These are phyloP conservation scores for Rhododendron ovatum DNA, from an alignment of 148 eudicot genomes.

Conservation along the genomic window DNA sequence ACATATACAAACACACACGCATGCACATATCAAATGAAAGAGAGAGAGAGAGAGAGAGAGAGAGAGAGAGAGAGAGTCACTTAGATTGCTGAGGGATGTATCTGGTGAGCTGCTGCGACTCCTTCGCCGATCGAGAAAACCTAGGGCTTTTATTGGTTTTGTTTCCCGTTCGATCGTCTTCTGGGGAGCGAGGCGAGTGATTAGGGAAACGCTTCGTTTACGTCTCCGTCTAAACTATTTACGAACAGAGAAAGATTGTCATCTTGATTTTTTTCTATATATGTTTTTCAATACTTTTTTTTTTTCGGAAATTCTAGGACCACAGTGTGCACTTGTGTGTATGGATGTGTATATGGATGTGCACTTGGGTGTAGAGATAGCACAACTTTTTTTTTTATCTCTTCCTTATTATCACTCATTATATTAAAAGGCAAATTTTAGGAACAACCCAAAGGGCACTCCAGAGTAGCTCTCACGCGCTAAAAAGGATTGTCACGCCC, in stretches of 20 bases:
- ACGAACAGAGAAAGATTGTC: not conserved
- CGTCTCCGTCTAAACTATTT: not conserved
- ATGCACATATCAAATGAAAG: not conserved
- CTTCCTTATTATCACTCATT: too few relatives aligned
- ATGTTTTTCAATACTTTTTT: too few relatives aligned
- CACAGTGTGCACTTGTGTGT: too few relatives aligned
- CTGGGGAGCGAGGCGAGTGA: not conserved
- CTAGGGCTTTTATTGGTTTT: not conserved
- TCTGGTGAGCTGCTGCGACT: constrained; percentile 31
- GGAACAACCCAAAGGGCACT: too few relatives aligned
- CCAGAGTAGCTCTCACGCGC: too few relatives aligned
- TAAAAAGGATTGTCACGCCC: too few relatives aligned
- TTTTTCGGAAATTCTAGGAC: too few relatives aligned
- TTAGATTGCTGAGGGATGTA: constrained; percentile 38
- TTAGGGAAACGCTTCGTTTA: not conserved
- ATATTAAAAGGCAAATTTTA: too few relatives aligned
- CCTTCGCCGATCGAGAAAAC: constrained; percentile 22
- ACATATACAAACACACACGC: not conserved
- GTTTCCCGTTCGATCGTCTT: not conserved
- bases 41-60: constrained; percentile 6
- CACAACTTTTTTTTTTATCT: too few relatives aligned
- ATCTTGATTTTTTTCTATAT: too few relatives aligned
- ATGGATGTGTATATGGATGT: too few relatives aligned
- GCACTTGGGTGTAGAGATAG: too few relatives aligned
- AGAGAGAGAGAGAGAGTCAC: constrained; percentile 23